phyloP scores from a whole-genome alignment of 805 yeast genomes.

The Hanseniaspora valbyensis region DNA sequence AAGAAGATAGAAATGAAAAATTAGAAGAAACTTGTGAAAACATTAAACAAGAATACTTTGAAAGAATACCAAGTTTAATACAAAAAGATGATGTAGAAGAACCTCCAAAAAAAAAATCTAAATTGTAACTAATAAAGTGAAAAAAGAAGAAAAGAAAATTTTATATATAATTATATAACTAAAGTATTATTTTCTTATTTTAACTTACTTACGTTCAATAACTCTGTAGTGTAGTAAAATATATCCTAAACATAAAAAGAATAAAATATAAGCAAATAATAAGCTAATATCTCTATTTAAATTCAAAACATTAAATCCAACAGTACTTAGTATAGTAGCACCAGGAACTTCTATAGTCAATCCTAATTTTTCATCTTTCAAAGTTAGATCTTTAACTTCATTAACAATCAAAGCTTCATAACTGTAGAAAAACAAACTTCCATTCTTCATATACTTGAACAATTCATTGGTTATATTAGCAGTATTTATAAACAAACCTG shows the following conservation, averaged over 20 bases:
- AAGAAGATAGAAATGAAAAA: constrained; percentile 54
- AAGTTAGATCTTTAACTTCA: constrained; percentile 76
- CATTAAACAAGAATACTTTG: constrained; percentile 55
- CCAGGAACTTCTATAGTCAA: constrained; percentile 94
- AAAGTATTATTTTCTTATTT: neutral
- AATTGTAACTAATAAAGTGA: no score
- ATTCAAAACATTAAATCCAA: constrained; percentile 82
- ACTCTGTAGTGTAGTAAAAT: constrained; percentile 60
- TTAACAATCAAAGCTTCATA: constrained; percentile 87
- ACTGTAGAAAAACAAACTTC: constrained; percentile 90
- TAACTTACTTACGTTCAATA: constrained; percentile 37
- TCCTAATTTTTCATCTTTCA: constrained; percentile 84
- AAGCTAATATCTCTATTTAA: constrained; percentile 54
- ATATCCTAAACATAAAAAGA: constrained; percentile 62
- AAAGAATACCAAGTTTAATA: constrained; percentile 12
- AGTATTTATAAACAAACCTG: constrained; percentile 86
- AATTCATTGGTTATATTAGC: constrained; percentile 45
- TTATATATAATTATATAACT: neutral
- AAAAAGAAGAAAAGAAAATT: neutral
- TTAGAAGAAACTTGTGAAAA: constrained; percentile 63
- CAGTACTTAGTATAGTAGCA: constrained; percentile 88
- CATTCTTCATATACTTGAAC: constrained; percentile 64
- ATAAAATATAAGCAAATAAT: constrained; percentile 44
- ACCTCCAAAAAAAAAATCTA: constrained; percentile 7
- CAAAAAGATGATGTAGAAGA: constrained; percentile 1